phyloP scores from a whole-genome alignment of 1,139 yeast species.

The Nakaseomyces bracarensis region DNA sequence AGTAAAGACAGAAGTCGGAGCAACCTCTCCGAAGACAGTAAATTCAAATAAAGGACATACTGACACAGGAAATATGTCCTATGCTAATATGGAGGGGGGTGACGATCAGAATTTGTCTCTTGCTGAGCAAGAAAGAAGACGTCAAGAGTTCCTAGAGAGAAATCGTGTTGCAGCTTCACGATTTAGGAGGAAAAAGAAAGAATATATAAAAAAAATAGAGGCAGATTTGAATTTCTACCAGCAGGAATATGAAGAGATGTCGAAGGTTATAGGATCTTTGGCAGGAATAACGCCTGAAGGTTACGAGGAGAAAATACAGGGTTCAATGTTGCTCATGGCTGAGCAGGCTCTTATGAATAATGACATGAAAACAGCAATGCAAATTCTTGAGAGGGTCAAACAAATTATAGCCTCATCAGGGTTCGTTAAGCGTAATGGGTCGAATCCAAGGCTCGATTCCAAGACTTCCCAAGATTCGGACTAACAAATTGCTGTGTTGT shows the following conservation, averaged over 20 bases:
- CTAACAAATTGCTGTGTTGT: too few species aligned
- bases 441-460: conserved; percentile 14
- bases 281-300: conserved; percentile 15
- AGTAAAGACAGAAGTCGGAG: background rate
- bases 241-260: conserved; percentile 60
- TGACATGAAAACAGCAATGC: conserved; percentile 20
- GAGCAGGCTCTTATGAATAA: conserved; percentile 21
- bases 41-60: conserved; percentile 1
- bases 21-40: background rate
- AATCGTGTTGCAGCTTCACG: conserved; percentile 93
- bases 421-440: conserved; percentile 24
- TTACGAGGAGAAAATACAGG: conserved; percentile 3
- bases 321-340: conserved; percentile 13
- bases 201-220: conserved; percentile 76
- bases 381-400: conserved; percentile 20
- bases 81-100: conserved; percentile 9
- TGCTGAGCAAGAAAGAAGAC: conserved; percentile 51
- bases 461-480: conserved; percentile 1
- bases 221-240: conserved; percentile 62
- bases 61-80: conserved; percentile 11
- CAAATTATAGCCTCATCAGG: conserved; percentile 19
- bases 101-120: conserved; percentile 10
- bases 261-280: conserved; percentile 24
- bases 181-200: conserved; percentile 92
- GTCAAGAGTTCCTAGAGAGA: conserved; percentile 77